Percentiles rank a stretch among this genome's conserved stretches.
Conservation (phyloP, 2,329 filamentous ascomycete species). For the Periconia sp. region DNA sequence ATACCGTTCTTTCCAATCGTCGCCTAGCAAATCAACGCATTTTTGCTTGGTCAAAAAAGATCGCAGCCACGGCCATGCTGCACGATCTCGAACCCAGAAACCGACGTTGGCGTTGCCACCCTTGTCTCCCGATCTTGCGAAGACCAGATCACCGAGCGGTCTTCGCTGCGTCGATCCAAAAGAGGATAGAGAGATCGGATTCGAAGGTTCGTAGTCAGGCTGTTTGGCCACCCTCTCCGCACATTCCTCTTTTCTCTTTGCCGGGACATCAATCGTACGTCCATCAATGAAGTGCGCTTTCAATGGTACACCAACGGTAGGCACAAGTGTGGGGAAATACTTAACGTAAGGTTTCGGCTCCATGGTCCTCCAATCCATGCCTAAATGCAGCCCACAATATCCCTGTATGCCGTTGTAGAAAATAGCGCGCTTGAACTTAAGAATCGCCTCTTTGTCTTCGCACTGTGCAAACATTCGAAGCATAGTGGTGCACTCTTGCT, state of each 20-base stretch:
- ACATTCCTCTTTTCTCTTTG: constrained; percentile 16
- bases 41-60: constrained; percentile 19
- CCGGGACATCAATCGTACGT: constrained; percentile 7
- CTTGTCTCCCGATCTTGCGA: constrained; percentile 34
- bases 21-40: constrained; percentile 19
- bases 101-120: constrained; percentile 32
- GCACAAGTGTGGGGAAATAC: constrained; percentile 18
- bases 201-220: constrained; percentile 32
- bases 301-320: constrained; percentile 21
- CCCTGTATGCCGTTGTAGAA: constrained; percentile 41
- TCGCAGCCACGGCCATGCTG: constrained; percentile 30
- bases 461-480: constrained; percentile 31
- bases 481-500: constrained; percentile 41
- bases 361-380: constrained; percentile 47
- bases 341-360: constrained; percentile 33
- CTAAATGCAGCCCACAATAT: constrained; percentile 42
- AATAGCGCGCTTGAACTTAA: constrained; percentile 18
- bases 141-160: constrained; percentile 42
- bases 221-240: constrained; percentile 8
- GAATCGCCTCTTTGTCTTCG: constrained; percentile 18
- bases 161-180: constrained; percentile 41
- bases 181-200: constrained; percentile 25
- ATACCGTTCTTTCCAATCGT: constrained; percentile 20
- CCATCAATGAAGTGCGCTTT: constrained; percentile 16
- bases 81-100: constrained; percentile 24